Conservation (phyloP, 2,329 filamentous ascomycete species). For the Cladosporium halotolerans region DNA sequence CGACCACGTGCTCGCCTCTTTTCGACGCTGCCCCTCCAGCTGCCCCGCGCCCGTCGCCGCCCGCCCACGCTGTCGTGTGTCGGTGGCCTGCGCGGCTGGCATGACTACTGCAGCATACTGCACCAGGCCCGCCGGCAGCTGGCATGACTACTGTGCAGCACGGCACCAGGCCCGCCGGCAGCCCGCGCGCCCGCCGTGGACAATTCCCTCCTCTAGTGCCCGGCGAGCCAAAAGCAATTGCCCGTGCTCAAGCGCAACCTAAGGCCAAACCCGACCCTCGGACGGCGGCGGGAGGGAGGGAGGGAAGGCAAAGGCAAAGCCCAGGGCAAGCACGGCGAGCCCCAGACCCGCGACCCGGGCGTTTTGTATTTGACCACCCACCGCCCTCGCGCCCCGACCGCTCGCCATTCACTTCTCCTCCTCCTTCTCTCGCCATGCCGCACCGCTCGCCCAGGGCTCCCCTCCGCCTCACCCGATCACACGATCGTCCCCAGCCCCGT, state of each 20-base stretch:
- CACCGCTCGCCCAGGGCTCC: constrained; percentile 22
- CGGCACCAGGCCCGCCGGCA: too few relatives aligned
- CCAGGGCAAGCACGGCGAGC: background rate
- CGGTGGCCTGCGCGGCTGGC: too few relatives aligned
- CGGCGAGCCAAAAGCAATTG: too few relatives aligned
- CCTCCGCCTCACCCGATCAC: constrained; percentile 36
- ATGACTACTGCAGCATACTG: too few relatives aligned
- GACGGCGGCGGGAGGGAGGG: background rate
- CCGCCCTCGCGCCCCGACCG: constrained; percentile 7
- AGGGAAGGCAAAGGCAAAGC: background rate
- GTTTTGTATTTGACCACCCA: constrained; percentile 6
- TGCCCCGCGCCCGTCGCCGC: too few relatives aligned
- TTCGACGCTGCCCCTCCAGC: background rate
- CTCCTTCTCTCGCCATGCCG: constrained; percentile 13
- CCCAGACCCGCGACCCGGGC: constrained; percentile 5
- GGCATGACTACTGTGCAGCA: too few relatives aligned
- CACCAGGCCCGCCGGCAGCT: too few relatives aligned
- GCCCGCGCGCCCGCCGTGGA: too few relatives aligned
- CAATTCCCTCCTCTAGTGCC: too few relatives aligned
- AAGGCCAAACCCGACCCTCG: too few relatives aligned
- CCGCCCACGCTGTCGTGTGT: too few relatives aligned
- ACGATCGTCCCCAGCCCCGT: constrained; percentile 43
- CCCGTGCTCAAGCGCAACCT: too few relatives aligned
- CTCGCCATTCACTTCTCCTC: background rate
- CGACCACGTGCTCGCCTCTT: background rate